Percentiles rank a stretch among this genome's conserved stretches.
These are phyloP conservation scores for Cercospora sp. DNA, from an alignment of 2,329 filamentous ascomycete species.

Conservation along the genomic window DNA sequence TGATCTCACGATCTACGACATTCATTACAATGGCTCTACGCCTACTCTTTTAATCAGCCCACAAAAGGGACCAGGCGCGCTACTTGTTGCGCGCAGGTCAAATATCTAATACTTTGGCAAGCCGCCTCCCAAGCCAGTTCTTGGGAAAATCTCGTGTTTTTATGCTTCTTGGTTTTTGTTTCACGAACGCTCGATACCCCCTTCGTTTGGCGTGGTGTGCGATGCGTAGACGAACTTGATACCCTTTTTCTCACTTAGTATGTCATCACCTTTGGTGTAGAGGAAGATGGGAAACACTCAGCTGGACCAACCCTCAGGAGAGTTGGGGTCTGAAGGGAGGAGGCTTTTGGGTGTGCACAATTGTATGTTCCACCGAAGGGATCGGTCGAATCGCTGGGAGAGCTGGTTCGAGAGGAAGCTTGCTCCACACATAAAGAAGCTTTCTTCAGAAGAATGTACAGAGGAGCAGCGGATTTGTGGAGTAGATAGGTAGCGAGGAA, in stretches of 20 bases:
- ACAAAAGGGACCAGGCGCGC: background rate
- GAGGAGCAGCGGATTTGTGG: background rate
- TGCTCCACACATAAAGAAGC: background rate
- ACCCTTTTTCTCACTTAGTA: slow-evolving; percentile 6
- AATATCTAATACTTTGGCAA: background rate
- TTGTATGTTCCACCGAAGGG: background rate
- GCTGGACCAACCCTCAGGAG: slow-evolving; percentile 2
- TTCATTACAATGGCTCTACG: slow-evolving; percentile 3
- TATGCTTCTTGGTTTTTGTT: slow-evolving; percentile 3
- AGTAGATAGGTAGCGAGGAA: background rate
- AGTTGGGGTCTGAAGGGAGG: background rate
- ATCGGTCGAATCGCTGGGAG: background rate
- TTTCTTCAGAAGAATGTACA: background rate
- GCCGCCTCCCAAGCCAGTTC: background rate
- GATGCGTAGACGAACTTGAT: slow-evolving; percentile 8
- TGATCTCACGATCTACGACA: slow-evolving; percentile 17
- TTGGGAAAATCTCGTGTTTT: background rate
- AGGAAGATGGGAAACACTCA: background rate
- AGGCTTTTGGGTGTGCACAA: background rate
- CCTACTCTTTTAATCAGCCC: background rate
- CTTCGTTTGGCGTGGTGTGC: slow-evolving; percentile 14
- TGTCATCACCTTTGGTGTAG: background rate
- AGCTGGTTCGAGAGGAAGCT: background rate
- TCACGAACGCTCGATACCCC: slow-evolving; percentile 14
- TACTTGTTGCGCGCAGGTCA: background rate